A percentile compares a stretch with the other conserved stretches of the same genome.
These are phyloP conservation scores for Tylopilus subfusipes DNA, from an alignment of 768 basidiomycete genomes.

Conservation along the genomic window DNA sequence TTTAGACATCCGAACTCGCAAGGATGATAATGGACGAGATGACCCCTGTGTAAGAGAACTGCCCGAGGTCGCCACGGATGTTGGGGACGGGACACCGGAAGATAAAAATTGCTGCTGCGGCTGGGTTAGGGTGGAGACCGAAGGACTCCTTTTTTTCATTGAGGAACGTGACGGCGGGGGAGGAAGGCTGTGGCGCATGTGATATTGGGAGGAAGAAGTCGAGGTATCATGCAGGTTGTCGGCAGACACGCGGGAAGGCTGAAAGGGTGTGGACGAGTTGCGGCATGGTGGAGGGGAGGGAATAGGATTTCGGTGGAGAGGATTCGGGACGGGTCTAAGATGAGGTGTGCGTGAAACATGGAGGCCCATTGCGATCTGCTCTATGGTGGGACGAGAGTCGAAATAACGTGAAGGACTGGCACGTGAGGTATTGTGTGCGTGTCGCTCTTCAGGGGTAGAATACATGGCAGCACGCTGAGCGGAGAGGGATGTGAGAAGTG, in stretches of 20 bases:
- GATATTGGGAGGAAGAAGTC: constrained; percentile 20
- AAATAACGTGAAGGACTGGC: constrained; percentile 36
- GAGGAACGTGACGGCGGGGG: constrained; percentile 64
- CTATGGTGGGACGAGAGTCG: constrained; percentile 58
- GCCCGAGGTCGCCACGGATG: constrained; percentile 38
- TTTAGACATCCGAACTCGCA: constrained; percentile 52
- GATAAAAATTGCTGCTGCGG: constrained; percentile 16
- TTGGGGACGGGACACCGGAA: constrained; percentile 20
- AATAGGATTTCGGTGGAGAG: constrained; percentile 19
- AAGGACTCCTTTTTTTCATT: constrained; percentile 49
- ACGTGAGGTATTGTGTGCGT: constrained; percentile 30
- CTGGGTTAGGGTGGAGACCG: constrained; percentile 20
- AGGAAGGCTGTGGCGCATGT: constrained; percentile 35
- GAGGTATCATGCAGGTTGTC: constrained; percentile 27
- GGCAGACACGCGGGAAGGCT: constrained; percentile 15
- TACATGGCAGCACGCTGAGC: constrained; percentile 36
- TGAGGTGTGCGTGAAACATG: constrained; percentile 77
- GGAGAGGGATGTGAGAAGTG: constrained; percentile 7
- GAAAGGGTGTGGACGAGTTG: constrained; percentile 26
- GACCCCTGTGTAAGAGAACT: constrained; percentile 23
- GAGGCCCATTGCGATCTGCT: constrained; percentile 79
- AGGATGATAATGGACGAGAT: constrained; percentile 32
- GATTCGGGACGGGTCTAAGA: constrained; percentile 40
- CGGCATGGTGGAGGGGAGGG: constrained; percentile 16
- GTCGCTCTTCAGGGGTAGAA: constrained; percentile 41